Evolutionary conservation across 1,139 yeast genomes (phyloP).

Genomic region (Kurtzmaniella quercitrusa): DNA sequence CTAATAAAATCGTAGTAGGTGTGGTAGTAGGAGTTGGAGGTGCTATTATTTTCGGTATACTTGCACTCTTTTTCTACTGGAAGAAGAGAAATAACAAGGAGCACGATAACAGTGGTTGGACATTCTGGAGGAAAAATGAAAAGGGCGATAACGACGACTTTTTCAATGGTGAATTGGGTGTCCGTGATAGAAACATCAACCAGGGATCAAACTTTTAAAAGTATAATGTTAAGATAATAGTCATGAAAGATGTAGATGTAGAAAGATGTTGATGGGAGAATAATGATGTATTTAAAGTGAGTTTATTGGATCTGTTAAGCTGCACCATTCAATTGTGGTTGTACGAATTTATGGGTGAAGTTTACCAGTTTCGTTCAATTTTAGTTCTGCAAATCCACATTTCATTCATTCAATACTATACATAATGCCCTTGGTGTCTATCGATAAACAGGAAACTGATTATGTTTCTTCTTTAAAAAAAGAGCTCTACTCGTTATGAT

Average conservation of each 20-base stretch:
- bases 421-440: no score
- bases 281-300: no score
- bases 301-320: no score
- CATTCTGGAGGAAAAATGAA: slow-evolving; percentile 49
- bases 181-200: slow-evolving; percentile 41
- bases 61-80: slow-evolving; percentile 31
- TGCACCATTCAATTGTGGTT: no score
- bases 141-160: slow-evolving; percentile 49
- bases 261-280: no score
- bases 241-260: background rate
- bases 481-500: no score
- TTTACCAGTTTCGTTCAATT: no score
- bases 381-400: no score
- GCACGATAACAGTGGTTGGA: slow-evolving; percentile 38
- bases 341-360: no score
- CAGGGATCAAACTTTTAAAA: slow-evolving; percentile 44
- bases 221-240: background rate
- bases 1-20: slow-evolving; percentile 46
- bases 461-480: no score
- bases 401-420: no score
- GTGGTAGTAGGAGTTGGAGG: slow-evolving; percentile 52
- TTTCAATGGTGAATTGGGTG: slow-evolving; percentile 58
- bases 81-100: slow-evolving; percentile 31
- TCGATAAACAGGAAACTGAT: no score
- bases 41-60: slow-evolving; percentile 33